Conservation (phyloP, 2,329 filamentous ascomycete species). For the Ustulina deusta region DNA sequence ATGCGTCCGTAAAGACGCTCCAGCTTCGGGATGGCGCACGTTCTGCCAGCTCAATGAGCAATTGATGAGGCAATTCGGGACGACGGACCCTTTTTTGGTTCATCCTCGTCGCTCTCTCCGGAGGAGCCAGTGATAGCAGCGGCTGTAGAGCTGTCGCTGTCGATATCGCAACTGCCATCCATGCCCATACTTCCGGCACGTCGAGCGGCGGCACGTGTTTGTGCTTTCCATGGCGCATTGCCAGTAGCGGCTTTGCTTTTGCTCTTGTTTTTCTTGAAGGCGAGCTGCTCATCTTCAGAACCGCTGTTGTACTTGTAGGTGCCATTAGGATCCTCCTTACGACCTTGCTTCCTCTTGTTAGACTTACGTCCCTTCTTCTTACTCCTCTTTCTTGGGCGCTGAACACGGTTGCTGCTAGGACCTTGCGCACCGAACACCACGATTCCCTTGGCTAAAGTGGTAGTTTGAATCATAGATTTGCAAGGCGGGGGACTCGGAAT, state of each 20-base stretch:
- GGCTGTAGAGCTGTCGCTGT: conserved; percentile 5
- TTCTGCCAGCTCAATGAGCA: not conserved
- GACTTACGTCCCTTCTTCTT: conserved; percentile 1
- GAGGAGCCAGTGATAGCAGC: not conserved
- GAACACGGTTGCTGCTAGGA: not conserved
- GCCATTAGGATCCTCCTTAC: not conserved
- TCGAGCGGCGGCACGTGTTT: conserved; percentile 23
- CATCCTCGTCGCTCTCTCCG: not conserved
- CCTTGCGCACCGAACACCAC: not conserved
- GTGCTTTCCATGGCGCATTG: conserved; percentile 14
- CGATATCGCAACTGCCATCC: conserved; percentile 28
- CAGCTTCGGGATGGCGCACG: not conserved
- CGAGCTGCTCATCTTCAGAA: conserved; percentile 14
- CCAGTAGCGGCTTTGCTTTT: not conserved
- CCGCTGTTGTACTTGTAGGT: conserved; percentile 12
- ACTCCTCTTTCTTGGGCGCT: conserved; percentile 9
- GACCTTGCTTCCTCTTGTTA: conserved; percentile 9
- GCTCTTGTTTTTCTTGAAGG: conserved; percentile 4
- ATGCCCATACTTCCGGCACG: not conserved
- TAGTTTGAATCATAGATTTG: not conserved
- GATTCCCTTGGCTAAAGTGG: conserved; percentile 5
- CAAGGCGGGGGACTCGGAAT: too few species aligned
- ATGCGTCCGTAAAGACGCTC: too few species aligned
- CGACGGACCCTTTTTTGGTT: not conserved
- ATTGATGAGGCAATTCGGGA: not conserved